A percentile compares a stretch with the other conserved stretches of the same genome.
Evolutionary conservation across 176 grass and related monocot genomes (phyloP).

Genomic region (Canna indica): DNA sequence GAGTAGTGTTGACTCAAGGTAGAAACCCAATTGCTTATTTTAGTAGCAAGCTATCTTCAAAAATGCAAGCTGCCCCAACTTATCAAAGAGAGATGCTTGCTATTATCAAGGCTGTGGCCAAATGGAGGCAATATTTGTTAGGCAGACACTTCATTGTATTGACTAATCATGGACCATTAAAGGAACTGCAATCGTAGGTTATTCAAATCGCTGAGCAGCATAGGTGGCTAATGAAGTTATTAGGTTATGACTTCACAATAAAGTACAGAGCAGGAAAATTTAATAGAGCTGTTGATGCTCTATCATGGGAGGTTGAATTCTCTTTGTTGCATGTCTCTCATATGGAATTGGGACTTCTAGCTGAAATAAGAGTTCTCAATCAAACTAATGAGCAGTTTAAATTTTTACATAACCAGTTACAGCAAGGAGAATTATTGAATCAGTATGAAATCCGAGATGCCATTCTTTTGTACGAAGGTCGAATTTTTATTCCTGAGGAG

Average conservation of each 20-base stretch:
- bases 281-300: background rate
- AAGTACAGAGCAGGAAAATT: background rate
- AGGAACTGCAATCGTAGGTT: background rate
- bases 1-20: background rate
- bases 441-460: no score
- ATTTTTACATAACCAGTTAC: no score
- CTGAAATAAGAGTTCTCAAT: background rate
- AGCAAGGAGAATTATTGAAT: no score
- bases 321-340: background rate
- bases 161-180: background rate
- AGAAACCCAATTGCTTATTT: background rate
- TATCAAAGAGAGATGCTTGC: background rate
- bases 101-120: accelerated
- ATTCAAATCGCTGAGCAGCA: background rate
- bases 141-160: background rate
- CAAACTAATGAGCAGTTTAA: no score
- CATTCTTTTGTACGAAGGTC: no score
- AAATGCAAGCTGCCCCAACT: background rate
- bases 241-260: background rate
- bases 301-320: background rate
- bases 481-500: no score
- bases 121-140: no score
- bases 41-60: background rate
- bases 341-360: background rate
- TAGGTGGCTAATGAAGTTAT: background rate